Evolutionary conservation across 2,329 filamentous ascomycete genomes (phyloP), one percentile per base, ranked within the genome.

Genomic region (Cordyceps militaris): DNA sequence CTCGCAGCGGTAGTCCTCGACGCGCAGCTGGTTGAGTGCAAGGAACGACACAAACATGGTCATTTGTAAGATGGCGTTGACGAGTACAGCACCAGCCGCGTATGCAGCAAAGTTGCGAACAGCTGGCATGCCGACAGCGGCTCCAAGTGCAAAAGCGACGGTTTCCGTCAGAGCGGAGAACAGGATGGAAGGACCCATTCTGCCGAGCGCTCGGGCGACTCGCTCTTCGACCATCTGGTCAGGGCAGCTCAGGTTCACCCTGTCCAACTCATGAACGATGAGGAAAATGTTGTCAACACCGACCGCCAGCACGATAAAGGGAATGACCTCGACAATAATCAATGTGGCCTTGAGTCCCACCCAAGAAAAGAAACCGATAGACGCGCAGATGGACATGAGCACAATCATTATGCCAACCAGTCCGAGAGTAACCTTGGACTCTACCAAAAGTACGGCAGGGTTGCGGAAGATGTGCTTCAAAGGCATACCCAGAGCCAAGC

Each of bases 201-300:
- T 85, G 23, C 94, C 93, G n/a, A 97, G 78, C 3, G 94, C 89
- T 66, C 88, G 87, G 6, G 91, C 88, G 57, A 97, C 86, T 26
- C 94, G 84, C 66, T 92, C 86, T 64, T 96, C 88, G 2, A 99
- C 87, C 70, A 88, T 82, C 61, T 92, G 88, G 66, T 97, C 92
- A 0, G 92, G 91, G 66, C 96, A 89, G 70, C 88, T 96, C 64
- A 91, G 76, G 66, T 99, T 99, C 69, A 97, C 89, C 30, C 94
- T 83, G 69, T 99, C 94, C 60, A 99, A 96, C 72, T 99, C 94
- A 72, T 99, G 94, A 0, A 99, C 94, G 59, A 99, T 96, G 57
- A 99, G 77, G 75, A 99, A 99, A 66, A 99, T 97, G 68, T 99
- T 99, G 79, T 99, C 94, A 3, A 99, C 95, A 47, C 94, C 94